A percentile compares a stretch with the other conserved stretches of the same genome.
Conservation (phyloP, 2,329 filamentous ascomycete species). For the Colletotrichum orchidophilum region DNA sequence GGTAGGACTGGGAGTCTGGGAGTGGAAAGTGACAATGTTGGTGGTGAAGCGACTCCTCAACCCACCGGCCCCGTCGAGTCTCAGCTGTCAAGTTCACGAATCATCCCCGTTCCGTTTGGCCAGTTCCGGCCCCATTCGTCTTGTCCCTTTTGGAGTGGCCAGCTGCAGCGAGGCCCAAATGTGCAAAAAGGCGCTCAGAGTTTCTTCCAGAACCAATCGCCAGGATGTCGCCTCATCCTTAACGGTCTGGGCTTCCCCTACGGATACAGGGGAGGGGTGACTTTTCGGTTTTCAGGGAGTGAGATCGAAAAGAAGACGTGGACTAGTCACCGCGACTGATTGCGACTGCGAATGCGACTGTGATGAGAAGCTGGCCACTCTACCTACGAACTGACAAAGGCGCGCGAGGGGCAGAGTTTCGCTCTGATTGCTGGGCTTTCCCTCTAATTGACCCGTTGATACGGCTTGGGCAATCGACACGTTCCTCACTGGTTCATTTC, state of each 20-base stretch:
- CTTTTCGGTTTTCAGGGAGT: neutral
- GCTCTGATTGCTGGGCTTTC: slow-evolving; percentile 7
- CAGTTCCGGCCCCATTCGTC: neutral
- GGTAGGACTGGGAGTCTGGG: neutral
- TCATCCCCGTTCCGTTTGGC: slow-evolving; percentile 7
- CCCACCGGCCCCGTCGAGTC: neutral
- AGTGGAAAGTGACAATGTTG: neutral
- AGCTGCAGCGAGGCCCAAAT: slow-evolving; percentile 29
- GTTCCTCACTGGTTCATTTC: neutral
- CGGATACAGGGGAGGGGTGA: neutral
- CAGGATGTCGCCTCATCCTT: slow-evolving; percentile 16
- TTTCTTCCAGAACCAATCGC: slow-evolving; percentile 24
- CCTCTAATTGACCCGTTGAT: neutral
- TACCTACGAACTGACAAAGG: no score
- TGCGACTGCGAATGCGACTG: slow-evolving; percentile 12
- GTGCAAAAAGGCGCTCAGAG: slow-evolving; percentile 12
- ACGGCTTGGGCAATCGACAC: neutral
- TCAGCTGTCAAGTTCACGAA: neutral
- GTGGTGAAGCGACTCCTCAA: neutral
- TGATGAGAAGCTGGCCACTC: neutral
- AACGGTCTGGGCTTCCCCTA: slow-evolving; percentile 18
- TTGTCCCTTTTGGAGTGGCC: slow-evolving; percentile 11
- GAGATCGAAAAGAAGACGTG: neutral
- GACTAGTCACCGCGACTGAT: slow-evolving; percentile 2
- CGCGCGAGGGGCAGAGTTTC: neutral